Conservation (phyloP, 192 early-diverging fungal species). For the Coemansia sp. region DNA sequence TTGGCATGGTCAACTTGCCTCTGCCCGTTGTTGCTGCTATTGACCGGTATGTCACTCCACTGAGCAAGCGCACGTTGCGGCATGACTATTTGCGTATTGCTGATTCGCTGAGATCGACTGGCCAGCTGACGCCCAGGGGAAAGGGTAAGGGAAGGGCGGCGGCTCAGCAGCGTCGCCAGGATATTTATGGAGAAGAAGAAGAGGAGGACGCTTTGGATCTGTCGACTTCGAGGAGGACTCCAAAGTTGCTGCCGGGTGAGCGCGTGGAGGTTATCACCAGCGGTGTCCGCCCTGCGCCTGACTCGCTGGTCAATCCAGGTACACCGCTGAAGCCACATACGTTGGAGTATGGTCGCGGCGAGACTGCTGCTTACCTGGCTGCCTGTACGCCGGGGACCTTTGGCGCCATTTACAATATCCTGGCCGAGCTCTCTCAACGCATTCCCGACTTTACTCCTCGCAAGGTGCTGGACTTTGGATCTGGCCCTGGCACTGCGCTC, state of each 20-base stretch:
- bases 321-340: constrained; percentile 61
- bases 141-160: constrained; percentile 38
- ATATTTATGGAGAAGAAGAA: constrained; percentile 3
- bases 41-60: not conserved
- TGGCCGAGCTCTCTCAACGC: constrained; percentile 65
- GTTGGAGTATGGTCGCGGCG: constrained; percentile 70
- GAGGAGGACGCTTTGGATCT: constrained; percentile 2
- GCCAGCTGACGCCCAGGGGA: constrained; percentile 30
- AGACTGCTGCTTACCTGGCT: constrained; percentile 75
- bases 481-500: constrained; percentile 80
- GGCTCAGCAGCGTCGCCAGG: constrained; percentile 11
- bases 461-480: constrained; percentile 77
- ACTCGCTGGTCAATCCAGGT: constrained; percentile 34
- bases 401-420: constrained; percentile 69
- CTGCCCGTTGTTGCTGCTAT: constrained; percentile 17
- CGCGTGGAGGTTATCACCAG: constrained; percentile 24
- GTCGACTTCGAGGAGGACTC: not conserved
- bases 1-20: constrained; percentile 43
- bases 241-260: constrained; percentile 38
- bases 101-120: constrained; percentile 48
- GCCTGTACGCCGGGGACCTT: constrained; percentile 65
- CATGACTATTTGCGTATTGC: constrained; percentile 43
- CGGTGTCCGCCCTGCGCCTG: constrained; percentile 33
- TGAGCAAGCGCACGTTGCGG: constrained; percentile 26
- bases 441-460: constrained; percentile 64